Percentiles rank a stretch among this genome's conserved stretches.
Evolutionary conservation across 176 grass and related monocot species (phyloP).

Genomic region (Cenchrus purpureus): DNA sequence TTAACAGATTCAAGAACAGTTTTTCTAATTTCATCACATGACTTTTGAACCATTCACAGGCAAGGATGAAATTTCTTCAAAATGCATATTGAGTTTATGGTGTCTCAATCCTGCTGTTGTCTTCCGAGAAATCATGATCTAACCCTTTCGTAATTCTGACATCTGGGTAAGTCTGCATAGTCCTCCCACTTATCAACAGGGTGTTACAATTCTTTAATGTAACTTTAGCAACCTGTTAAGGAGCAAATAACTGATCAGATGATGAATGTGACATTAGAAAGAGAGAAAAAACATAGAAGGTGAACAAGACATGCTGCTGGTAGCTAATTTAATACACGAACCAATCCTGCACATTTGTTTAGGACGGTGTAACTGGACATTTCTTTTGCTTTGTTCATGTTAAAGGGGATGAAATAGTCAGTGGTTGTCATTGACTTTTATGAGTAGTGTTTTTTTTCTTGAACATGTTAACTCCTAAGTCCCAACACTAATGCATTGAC

Average conservation of each 20-base stretch:
- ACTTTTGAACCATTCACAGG: conserved; percentile 50
- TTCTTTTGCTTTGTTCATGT: background rate
- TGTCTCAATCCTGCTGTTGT: conserved; percentile 92
- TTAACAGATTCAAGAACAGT: background rate
- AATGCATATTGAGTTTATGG: conserved; percentile 86
- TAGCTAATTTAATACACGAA: conserved; percentile 5
- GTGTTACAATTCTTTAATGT: conserved; percentile 16
- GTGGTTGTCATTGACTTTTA: background rate
- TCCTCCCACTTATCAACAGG: background rate
- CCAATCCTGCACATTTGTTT: background rate
- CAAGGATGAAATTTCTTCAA: conserved; percentile 48
- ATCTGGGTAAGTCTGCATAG: conserved; percentile 66
- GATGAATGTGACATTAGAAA: background rate
- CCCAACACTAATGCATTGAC: background rate
- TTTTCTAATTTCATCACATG: conserved; percentile 1
- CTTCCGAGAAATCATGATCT: conserved; percentile 78
- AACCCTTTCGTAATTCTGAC: conserved; percentile 91
- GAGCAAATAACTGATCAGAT: background rate
- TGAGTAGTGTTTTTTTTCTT: background rate
- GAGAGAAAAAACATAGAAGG: background rate
- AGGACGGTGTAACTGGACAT: background rate
- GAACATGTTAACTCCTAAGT: background rate
- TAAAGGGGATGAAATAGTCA: background rate
- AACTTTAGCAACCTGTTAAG: conserved; percentile 24
- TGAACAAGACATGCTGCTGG: conserved; percentile 1